Percentiles rank a stretch among this genome's conserved stretches.
Conservation (phyloP, 1,284 basidiomycete species). For the Cutaneotrichosporon sp. region DNA sequence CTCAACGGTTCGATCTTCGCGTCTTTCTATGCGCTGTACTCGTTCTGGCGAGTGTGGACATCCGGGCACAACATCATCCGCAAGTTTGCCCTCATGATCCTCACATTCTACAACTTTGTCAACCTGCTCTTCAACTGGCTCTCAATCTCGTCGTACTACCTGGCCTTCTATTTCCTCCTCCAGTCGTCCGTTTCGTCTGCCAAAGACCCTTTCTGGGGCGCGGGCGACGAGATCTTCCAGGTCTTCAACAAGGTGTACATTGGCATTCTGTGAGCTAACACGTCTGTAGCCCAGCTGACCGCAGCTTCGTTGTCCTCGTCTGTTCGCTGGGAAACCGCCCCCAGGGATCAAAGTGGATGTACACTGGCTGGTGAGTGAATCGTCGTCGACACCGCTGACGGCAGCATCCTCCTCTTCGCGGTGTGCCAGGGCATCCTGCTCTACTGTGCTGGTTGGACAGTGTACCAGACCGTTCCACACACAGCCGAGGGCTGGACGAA, state of each 20-base stretch:
- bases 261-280: conserved; percentile 56
- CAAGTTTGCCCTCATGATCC: conserved; percentile 72
- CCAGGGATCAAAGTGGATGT: conserved; percentile 80
- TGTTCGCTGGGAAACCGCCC: conserved; percentile 71
- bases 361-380: conserved; percentile 51
- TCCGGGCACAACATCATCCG: conserved; percentile 87
- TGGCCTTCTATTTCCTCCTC: conserved; percentile 60
- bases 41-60: conserved; percentile 82
- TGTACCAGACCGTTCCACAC: conserved; percentile 79
- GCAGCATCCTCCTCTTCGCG: conserved; percentile 46
- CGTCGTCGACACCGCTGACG: not conserved
- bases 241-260: conserved; percentile 66
- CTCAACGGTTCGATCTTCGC: conserved; percentile 71
- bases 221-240: conserved; percentile 74
- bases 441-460: conserved; percentile 85
- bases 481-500: conserved; percentile 70
- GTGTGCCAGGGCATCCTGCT: conserved; percentile 55
- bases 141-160: conserved; percentile 70
- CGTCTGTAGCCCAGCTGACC: conserved; percentile 10
- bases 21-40: conserved; percentile 79
- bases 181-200: conserved; percentile 62
- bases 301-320: conserved; percentile 38
- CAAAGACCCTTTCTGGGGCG: conserved; percentile 71
- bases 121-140: conserved; percentile 56
- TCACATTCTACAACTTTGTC: conserved; percentile 50